Evolutionary conservation across 768 basidiomycete species (phyloP).

Genomic region (Suillus occidentalis): DNA sequence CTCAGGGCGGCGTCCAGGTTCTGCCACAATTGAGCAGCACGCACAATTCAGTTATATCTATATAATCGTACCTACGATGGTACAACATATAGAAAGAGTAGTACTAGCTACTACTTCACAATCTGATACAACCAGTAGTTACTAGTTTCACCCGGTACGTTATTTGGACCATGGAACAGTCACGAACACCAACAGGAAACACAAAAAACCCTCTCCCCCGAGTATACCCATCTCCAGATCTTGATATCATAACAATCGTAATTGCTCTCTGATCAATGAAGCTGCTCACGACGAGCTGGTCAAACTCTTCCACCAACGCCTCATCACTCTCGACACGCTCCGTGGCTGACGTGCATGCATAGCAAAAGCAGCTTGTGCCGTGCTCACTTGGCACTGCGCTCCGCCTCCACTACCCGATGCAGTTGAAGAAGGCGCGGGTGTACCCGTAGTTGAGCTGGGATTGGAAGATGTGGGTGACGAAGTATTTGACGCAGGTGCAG

Average conservation of each 20-base stretch:
- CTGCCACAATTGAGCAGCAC: no score
- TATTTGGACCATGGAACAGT: not conserved
- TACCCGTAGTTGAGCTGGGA: slow-evolving; percentile 13
- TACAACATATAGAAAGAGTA: not conserved
- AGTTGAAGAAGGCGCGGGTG: slow-evolving; percentile 7
- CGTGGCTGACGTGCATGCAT: slow-evolving; percentile 19
- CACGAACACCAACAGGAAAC: not conserved
- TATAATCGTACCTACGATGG: not conserved
- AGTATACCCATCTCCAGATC: not conserved
- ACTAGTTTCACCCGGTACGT: not conserved
- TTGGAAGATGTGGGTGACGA: slow-evolving; percentile 15
- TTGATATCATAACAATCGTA: not conserved
- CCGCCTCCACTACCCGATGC: slow-evolving; percentile 12
- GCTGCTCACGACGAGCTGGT: not conserved
- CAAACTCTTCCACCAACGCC: slow-evolving; percentile 12
- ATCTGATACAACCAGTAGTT: not conserved
- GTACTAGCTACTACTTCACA: not conserved
- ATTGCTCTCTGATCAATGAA: no score
- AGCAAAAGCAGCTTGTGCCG: slow-evolving; percentile 6
- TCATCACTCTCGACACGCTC: slow-evolving; percentile 33
- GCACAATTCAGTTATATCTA: not conserved
- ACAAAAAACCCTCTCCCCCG: not conserved
- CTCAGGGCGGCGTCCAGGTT: no score
- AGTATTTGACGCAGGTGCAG: slow-evolving; percentile 16
- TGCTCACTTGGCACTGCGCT: slow-evolving; percentile 24